phyloP scores from a whole-genome alignment of 371 early-diverging fungal species.

The Circinella umbellata region DNA sequence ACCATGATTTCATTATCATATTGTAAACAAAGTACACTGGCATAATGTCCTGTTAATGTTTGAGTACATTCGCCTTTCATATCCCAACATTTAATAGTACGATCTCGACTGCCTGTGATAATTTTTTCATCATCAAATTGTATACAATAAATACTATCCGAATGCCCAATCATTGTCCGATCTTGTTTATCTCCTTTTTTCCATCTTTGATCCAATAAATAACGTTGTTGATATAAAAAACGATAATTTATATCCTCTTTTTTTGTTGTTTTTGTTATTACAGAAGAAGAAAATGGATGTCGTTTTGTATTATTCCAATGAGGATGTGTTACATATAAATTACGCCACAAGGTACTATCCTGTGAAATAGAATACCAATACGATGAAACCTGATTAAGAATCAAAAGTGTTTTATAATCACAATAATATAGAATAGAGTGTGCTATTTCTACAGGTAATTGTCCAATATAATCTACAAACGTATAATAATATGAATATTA shows the following conservation, averaged over 20 bases:
- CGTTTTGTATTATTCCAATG: conserved; percentile 5
- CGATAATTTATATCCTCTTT: conserved; percentile 23
- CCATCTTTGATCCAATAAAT: conserved; percentile 38
- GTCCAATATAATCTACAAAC: conserved; percentile 15
- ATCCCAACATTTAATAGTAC: conserved; percentile 76
- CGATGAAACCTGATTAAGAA: conserved; percentile 19
- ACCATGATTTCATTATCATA: conserved; percentile 82
- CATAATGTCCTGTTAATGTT: conserved; percentile 84
- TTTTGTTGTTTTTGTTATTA: no score
- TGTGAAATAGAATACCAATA: conserved; percentile 19
- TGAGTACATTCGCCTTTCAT: conserved; percentile 66
- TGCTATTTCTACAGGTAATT: conserved; percentile 23
- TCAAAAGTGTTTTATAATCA: conserved; percentile 21
- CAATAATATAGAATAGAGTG: conserved; percentile 20
- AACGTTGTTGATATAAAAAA: conserved; percentile 22
- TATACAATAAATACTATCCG: conserved; percentile 93
- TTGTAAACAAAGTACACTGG: conserved; percentile 91
- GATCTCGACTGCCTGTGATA: conserved; percentile 94
- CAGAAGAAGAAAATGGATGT: not conserved
- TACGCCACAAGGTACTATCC: conserved; percentile 27
- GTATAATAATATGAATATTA: no score
- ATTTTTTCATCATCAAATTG: conserved; percentile 86
- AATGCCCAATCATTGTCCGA: conserved; percentile 71
- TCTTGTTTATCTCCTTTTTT: conserved; percentile 33
- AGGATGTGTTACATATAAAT: conserved; percentile 20